Base-by-base conservation (phyloP, 2,329 filamentous ascomycete genomes). In the Ophiocordyceps camponoti-saundersi region DNA sequence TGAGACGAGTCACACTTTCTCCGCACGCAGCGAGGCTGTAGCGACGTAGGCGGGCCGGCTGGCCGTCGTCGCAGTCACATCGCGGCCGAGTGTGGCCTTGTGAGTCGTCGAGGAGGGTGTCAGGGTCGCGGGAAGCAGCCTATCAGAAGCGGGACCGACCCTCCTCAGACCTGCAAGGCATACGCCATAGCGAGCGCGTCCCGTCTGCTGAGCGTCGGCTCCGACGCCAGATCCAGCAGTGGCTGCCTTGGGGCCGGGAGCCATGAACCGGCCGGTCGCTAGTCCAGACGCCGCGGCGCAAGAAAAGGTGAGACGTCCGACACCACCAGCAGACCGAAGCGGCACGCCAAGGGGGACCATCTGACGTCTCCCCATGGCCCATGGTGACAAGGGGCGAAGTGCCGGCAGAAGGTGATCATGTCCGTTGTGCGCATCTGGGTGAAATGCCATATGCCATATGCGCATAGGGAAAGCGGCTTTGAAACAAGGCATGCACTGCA, bases 251-350 rank as follows among this genome's bases (percentile, higher is more conserved):
- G 39, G 26, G 13, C 30, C 47, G 47, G 47, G 39, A 46, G 20
- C 44, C 44, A 43, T 29, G 26, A 29, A 10, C 26, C 26, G 26
- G 26, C 8, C 26, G 42, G 44, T 48, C 44, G 47, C 40, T 46
- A 39, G 34, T 29, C 26, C 46, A 47, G 26, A 16, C 22, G 46
- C 46, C 26, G 44, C 11, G 22, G 34, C 13, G 26, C 26, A 29
- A 29, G 26, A 29, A 52, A 52, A 41, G 50, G 47, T 58, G 54
- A 60, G 58, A 60, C 57, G 58, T 42, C 47, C 18, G 50, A 50
- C 56, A 60, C 57, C 57, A 58, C 51, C 48, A 47, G 40, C 43
- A 36, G 44, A 32, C 45, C 22, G 36, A 42, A 32, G 16, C 32
- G 42, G 48, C 39, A 34, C 21, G 29, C 46, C 42, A 26, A 7